Evolutionary conservation across 768 basidiomycete genomes (phyloP).

Genomic region (Chiua virens): DNA sequence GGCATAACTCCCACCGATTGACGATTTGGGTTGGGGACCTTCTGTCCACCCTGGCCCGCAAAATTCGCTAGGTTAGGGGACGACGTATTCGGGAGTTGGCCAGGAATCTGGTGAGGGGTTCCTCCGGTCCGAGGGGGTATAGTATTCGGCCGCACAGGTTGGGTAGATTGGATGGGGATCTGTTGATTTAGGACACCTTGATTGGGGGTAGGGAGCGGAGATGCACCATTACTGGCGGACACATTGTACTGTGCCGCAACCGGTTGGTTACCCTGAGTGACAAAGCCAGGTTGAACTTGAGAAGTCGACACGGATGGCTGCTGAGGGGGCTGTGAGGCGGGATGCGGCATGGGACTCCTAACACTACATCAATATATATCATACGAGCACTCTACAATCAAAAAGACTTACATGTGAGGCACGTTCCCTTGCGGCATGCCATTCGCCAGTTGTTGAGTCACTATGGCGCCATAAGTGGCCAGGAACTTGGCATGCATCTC

Average conservation of each 20-base stretch:
- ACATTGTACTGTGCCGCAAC: conserved; percentile 18
- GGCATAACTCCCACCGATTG: conserved; percentile 29
- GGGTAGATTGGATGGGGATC: conserved; percentile 32
- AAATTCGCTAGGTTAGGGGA: conserved; percentile 36
- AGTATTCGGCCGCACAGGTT: conserved; percentile 27
- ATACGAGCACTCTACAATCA: not conserved
- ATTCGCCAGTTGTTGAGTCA: conserved; percentile 27
- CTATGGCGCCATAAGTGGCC: conserved; percentile 24
- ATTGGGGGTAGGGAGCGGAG: conserved; percentile 22
- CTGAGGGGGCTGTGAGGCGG: conserved; percentile 22
- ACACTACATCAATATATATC: conserved; percentile 6
- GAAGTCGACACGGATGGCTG: conserved; percentile 9
- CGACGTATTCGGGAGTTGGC: conserved; percentile 32
- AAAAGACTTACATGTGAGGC: conserved; percentile 35
- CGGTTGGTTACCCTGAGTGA: conserved; percentile 14
- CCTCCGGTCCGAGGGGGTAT: conserved; percentile 40
- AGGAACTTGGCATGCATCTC: conserved; percentile 41
- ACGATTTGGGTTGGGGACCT: conserved; percentile 16
- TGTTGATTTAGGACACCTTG: conserved; percentile 27
- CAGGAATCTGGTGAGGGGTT: conserved; percentile 38
- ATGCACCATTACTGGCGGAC: conserved; percentile 13
- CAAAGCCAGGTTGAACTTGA: conserved; percentile 24
- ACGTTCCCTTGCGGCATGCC: conserved; percentile 22
- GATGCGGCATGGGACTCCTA: conserved; percentile 19
- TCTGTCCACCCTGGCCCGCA: conserved; percentile 20